Percentiles rank a stretch among this genome's conserved stretches.
phyloP scores from a whole-genome alignment of 139 green algal genomes.

The Micromonas pusilla region DNA sequence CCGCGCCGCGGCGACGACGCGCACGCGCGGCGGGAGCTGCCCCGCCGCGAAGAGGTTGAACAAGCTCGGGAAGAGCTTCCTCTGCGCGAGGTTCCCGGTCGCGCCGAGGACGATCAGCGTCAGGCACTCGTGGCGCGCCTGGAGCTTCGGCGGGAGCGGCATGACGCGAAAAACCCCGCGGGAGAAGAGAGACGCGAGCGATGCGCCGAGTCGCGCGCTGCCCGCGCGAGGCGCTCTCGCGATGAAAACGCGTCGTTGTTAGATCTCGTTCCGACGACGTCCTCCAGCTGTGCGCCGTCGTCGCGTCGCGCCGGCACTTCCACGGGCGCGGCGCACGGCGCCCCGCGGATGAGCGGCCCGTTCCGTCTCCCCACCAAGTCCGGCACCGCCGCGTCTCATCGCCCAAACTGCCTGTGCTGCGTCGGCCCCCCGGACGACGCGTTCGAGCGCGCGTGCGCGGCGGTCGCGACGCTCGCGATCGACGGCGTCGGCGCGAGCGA shows the following conservation, averaged over 20 bases:
- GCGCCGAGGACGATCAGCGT: slow-evolving; percentile 86
- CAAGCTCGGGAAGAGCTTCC: slow-evolving; percentile 96
- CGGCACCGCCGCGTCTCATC: neutral
- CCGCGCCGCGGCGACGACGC: slow-evolving; percentile 86
- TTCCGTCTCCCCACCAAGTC: neutral
- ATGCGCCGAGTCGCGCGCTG: too few species aligned
- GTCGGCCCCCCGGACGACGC: slow-evolving; percentile 1
- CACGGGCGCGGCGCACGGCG: too few species aligned
- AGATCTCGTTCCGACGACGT: neutral
- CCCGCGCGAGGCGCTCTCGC: neutral
- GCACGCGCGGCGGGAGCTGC: slow-evolving; percentile 78
- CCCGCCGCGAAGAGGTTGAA: slow-evolving; percentile 91
- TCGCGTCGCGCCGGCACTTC: neutral
- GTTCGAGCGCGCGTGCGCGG: slow-evolving; percentile 5
- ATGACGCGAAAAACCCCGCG: neutral
- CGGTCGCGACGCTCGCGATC: neutral
- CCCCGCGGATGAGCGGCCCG: too few species aligned
- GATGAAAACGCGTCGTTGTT: neutral
- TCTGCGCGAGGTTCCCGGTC: slow-evolving; percentile 90
- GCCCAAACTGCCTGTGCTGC: slow-evolving; percentile 18
- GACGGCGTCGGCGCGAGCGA: neutral
- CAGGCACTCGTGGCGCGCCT: slow-evolving; percentile 34
- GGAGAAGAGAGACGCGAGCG: too few species aligned
- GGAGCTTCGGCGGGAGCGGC: neutral
- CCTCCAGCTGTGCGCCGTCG: too few species aligned